phyloP scores from a whole-genome alignment of 306 rosid species.

The Medicago arabica region DNA sequence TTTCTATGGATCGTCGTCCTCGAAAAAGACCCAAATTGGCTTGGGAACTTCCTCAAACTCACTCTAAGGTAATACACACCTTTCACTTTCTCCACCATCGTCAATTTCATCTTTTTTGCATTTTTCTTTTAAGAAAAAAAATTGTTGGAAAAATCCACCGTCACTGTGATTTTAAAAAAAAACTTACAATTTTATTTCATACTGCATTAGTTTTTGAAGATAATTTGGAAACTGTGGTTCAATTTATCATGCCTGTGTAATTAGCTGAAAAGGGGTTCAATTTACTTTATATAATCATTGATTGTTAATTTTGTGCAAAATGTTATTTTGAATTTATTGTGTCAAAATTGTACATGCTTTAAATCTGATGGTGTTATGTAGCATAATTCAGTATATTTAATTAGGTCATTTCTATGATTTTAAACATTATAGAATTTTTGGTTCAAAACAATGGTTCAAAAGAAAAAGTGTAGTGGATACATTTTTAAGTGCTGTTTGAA shows the following conservation, averaged over 20 bases:
- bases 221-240: not conserved
- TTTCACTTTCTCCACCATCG: not conserved
- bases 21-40: conserved; percentile 20
- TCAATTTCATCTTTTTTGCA: not conserved
- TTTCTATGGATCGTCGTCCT: conserved; percentile 26
- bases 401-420: not conserved
- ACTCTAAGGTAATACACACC: conserved; percentile 19
- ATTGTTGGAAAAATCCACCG: not conserved
- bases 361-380: not conserved
- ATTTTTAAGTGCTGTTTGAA: not conserved
- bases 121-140: not conserved
- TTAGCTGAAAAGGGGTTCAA: not conserved
- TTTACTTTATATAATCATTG: conserved; percentile 1
- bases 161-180: not conserved
- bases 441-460: not conserved
- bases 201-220: not conserved
- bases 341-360: not conserved
- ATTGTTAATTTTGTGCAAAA: conserved; percentile 2
- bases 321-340: not conserved
- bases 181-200: not conserved
- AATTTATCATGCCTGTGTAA: not conserved
- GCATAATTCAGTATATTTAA: not conserved
- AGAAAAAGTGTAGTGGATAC: not conserved
- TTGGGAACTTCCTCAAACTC: conserved; percentile 25
- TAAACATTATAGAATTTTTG: not conserved